Percentiles rank a stretch among this genome's conserved stretches.
Conservation (phyloP, 257 asterid genomes). For the Pogostemon cablin region DNA sequence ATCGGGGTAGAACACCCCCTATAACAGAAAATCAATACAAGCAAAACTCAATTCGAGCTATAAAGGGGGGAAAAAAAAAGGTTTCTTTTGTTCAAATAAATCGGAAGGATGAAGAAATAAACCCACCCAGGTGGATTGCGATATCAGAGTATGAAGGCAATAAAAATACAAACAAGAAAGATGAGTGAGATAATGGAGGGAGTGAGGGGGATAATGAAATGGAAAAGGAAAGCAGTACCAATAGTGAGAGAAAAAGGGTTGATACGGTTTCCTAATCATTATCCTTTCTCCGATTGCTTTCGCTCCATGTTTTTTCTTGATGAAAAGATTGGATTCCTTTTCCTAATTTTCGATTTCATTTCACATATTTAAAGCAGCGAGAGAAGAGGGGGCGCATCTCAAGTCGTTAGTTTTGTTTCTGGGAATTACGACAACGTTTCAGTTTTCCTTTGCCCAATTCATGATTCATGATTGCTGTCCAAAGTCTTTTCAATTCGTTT, state of each 20-base stretch:
- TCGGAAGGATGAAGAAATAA: slow-evolving; percentile 21
- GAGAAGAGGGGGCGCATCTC: slow-evolving; percentile 32
- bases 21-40: slow-evolving; percentile 16
- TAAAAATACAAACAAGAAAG: slow-evolving; percentile 9
- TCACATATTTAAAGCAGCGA: slow-evolving; percentile 25
- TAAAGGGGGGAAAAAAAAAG: slow-evolving; percentile 4
- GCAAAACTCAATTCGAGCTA: slow-evolving; percentile 25
- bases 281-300: slow-evolving; percentile 25
- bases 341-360: neutral
- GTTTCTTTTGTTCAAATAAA: slow-evolving; percentile 10
- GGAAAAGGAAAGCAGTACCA: slow-evolving; percentile 24
- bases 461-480: neutral
- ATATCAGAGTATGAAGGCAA: slow-evolving; percentile 29
- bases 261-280: neutral
- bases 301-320: slow-evolving; percentile 20
- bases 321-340: slow-evolving; percentile 26
- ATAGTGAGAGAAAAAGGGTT: slow-evolving; percentile 21
- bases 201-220: slow-evolving; percentile 25
- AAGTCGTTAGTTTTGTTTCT: neutral
- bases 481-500: neutral
- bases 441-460: neutral
- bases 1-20: slow-evolving; percentile 22
- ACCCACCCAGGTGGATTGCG: slow-evolving; percentile 38
- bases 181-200: slow-evolving; percentile 5
- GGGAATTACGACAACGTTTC: neutral